Conservation (phyloP, 345 rosid genomes). For the Dimocarpus longan region DNA sequence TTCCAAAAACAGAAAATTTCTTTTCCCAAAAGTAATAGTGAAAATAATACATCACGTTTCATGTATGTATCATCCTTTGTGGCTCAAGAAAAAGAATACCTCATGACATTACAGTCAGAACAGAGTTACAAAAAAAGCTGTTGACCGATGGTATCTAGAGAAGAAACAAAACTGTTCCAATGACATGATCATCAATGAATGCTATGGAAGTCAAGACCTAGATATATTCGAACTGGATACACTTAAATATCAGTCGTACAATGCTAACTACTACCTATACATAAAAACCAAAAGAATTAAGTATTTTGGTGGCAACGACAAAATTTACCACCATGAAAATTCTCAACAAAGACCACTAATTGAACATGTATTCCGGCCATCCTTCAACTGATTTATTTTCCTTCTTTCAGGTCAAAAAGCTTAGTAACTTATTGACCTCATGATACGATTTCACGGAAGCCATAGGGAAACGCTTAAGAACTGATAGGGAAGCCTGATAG, state of each 20-base stretch:
- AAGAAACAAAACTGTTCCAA: constrained; percentile 19
- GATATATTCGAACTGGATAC: constrained; percentile 7
- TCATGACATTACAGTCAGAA: background rate
- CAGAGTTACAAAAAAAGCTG: background rate
- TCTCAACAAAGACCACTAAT: constrained; percentile 12
- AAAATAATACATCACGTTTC: background rate
- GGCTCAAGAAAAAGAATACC: background rate
- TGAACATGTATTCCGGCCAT: constrained; percentile 19
- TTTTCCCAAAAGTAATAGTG: background rate
- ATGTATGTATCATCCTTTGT: background rate
- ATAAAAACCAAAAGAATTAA: constrained; percentile 13
- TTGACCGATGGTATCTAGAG: background rate
- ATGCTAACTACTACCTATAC: constrained; percentile 37
- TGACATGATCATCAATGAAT: constrained; percentile 24
- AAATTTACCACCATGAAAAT: constrained; percentile 50
- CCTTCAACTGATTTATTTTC: constrained; percentile 5
- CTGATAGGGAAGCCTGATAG: constrained; percentile 44
- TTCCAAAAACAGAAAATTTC: too few species aligned
- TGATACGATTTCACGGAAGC: background rate
- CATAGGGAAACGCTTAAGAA: constrained; percentile 19
- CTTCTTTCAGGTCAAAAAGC: constrained; percentile 3
- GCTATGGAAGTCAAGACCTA: constrained; percentile 8
- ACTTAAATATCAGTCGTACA: constrained; percentile 14
- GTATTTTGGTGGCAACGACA: constrained; percentile 41
- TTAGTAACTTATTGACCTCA: background rate